Percentiles rank a stretch among this genome's conserved stretches.
Evolutionary conservation across 192 early-diverging fungal species (phyloP).

Genomic region (Backusella circina): DNA sequence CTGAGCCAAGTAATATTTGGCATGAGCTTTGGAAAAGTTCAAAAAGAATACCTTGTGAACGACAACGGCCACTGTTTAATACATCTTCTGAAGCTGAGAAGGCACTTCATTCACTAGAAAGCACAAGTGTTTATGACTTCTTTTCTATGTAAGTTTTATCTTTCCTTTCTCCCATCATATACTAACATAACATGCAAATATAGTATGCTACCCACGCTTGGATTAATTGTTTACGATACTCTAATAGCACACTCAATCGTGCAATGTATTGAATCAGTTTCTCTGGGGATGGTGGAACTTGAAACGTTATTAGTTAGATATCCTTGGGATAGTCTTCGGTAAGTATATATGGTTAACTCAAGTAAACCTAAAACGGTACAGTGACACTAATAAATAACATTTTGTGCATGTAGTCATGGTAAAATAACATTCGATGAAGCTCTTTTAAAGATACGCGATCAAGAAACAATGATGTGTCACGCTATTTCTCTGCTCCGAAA

Average conservation of each 20-base stretch:
- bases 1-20: slow-evolving; percentile 80
- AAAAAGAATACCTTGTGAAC: slow-evolving; percentile 54
- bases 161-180: background rate
- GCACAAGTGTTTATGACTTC: slow-evolving; percentile 47
- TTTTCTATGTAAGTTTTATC: slow-evolving; percentile 47
- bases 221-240: slow-evolving; percentile 72
- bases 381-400: background rate
- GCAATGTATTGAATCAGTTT: slow-evolving; percentile 39
- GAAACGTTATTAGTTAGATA: slow-evolving; percentile 31
- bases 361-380: background rate
- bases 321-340: slow-evolving; percentile 47
- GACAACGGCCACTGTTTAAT: slow-evolving; percentile 83
- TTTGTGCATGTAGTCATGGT: slow-evolving; percentile 18
- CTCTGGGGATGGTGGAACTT: slow-evolving; percentile 31
- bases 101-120: slow-evolving; percentile 67
- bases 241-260: slow-evolving; percentile 58
- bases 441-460: slow-evolving; percentile 32
- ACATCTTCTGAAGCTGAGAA: slow-evolving; percentile 72
- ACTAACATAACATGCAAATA: background rate
- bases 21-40: slow-evolving; percentile 74
- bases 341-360: background rate
- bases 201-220: slow-evolving; percentile 70
- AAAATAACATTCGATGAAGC: slow-evolving; percentile 32
- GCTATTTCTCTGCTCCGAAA: slow-evolving; percentile 54
- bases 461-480: slow-evolving; percentile 47